These are phyloP conservation scores for Fonsecaea monophora DNA, from an alignment of 2,329 filamentous ascomycete genomes.

Conservation along the genomic window DNA sequence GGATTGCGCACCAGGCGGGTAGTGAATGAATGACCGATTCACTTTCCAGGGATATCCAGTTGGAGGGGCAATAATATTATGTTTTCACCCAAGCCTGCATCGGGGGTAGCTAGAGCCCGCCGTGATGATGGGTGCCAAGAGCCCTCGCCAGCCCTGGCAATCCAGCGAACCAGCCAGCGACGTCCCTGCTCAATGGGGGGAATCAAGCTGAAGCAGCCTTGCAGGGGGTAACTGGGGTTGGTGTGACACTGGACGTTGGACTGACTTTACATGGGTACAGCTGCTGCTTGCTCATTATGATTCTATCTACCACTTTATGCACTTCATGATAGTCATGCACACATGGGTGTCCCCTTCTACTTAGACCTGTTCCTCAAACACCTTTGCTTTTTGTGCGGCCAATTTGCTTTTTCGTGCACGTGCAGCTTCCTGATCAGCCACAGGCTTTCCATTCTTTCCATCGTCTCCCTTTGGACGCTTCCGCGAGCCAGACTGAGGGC, in stretches of 20 bases:
- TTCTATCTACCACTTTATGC: neutral
- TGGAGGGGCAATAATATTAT: conserved; percentile 21
- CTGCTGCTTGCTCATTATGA: neutral
- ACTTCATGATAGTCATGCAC: neutral
- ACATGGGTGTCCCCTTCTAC: neutral
- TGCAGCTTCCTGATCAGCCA: conserved; percentile 20
- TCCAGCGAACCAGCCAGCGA: neutral
- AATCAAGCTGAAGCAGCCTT: neutral
- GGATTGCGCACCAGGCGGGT: conserved; percentile 6
- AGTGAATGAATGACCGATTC: conserved; percentile 7
- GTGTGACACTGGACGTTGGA: neutral
- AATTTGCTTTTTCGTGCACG: conserved; percentile 35
- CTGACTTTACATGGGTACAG: neutral
- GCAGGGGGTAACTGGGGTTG: neutral
- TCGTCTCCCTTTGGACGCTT: conserved; percentile 35
- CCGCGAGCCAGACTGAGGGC: conserved; percentile 37
- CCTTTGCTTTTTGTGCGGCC: conserved; percentile 36
- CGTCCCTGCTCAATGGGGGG: neutral
- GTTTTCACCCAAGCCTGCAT: conserved; percentile 14
- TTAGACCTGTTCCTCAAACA: conserved; percentile 30
- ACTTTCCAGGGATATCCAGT: conserved; percentile 12
- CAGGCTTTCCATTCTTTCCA: conserved; percentile 26
- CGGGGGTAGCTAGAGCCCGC: conserved; percentile 8
- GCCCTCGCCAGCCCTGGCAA: neutral
- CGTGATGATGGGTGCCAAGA: conserved; percentile 26